Conservation (phyloP, 208 protist genomes). For the Trypanosoma mega region DNA sequence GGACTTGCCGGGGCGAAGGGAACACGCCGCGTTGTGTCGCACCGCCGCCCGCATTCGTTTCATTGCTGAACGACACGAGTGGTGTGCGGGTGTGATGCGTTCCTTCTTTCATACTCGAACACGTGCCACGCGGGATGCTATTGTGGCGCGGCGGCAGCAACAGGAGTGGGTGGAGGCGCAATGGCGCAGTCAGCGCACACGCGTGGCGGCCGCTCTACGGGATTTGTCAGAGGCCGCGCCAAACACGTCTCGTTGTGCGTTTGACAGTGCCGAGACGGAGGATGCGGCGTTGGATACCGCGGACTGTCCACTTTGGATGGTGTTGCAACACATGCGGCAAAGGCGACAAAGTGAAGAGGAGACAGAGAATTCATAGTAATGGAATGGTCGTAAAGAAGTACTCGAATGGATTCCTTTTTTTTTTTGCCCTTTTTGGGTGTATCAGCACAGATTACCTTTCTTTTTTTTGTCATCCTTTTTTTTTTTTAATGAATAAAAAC, state of each 20-base stretch:
- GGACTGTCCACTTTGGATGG: neutral
- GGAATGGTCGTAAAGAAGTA: neutral
- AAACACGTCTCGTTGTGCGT: too few relatives aligned
- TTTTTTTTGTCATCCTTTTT: slow-evolving; percentile 5
- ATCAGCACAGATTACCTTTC: neutral
- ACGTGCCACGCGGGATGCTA: neutral
- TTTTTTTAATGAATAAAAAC: neutral
- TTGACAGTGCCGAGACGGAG: too few relatives aligned
- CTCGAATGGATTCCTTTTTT: neutral
- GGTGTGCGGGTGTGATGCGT: neutral
- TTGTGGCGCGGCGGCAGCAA: neutral
- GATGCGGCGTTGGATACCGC: neutral
- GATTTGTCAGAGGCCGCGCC: neutral
- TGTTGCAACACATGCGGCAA: neutral
- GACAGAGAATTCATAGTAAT: neutral
- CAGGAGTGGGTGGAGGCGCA: neutral
- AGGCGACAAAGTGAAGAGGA: neutral
- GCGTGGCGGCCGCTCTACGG: neutral
- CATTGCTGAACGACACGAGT: too few relatives aligned
- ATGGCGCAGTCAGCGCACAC: neutral
- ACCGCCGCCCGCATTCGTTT: too few relatives aligned
- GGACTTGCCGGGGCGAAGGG: too few relatives aligned
- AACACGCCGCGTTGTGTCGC: too few relatives aligned
- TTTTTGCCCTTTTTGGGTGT: neutral
- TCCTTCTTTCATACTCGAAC: neutral